Conservation (phyloP, 1,284 basidiomycete genomes). For the Trichosporon faecale region DNA sequence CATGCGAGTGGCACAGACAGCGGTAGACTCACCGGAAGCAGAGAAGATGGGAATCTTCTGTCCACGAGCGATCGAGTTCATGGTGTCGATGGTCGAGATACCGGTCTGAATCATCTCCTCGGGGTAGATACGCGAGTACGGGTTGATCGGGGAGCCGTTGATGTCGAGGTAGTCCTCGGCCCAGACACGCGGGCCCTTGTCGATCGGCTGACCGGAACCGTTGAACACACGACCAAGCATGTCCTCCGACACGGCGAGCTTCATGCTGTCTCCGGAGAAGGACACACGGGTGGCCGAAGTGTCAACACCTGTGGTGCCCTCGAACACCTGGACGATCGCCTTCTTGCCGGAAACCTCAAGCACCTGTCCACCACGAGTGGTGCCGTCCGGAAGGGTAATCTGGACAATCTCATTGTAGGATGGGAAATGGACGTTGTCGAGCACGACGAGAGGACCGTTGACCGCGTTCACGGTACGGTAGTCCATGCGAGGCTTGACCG, state of each 20-base stretch:
- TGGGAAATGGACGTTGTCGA: slow-evolving; percentile 99
- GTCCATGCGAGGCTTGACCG: slow-evolving; percentile 79
- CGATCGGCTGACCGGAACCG: slow-evolving; percentile 95
- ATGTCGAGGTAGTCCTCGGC: slow-evolving; percentile 99
- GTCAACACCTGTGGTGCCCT: slow-evolving; percentile 96
- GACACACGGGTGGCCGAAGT: slow-evolving; percentile 91
- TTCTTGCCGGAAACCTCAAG: slow-evolving; percentile 98
- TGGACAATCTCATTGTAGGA: slow-evolving; percentile 99
- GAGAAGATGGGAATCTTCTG: slow-evolving; percentile 99
- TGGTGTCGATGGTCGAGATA: slow-evolving; percentile 97
- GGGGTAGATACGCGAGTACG: slow-evolving; percentile 97
- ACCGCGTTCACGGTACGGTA: slow-evolving; percentile 94
- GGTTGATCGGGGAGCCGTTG: slow-evolving; percentile 99
- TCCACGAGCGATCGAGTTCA: slow-evolving; percentile 99
- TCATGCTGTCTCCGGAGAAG: slow-evolving; percentile 98
- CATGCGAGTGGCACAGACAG: neutral
- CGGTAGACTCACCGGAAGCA: slow-evolving; percentile 60
- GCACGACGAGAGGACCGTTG: slow-evolving; percentile 91
- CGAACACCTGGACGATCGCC: slow-evolving; percentile 98
- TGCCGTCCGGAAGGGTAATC: slow-evolving; percentile 91
- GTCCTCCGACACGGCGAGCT: slow-evolving; percentile 98
- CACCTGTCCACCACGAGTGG: slow-evolving; percentile 93
- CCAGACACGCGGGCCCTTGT: slow-evolving; percentile 97
- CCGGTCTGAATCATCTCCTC: slow-evolving; percentile 99
- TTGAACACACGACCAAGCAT: slow-evolving; percentile 99